A percentile compares a stretch with the other conserved stretches of the same genome.
phyloP scores from a whole-genome alignment of 2,329 filamentous ascomycete genomes.

The Pseudogymnoascus pannorum region DNA sequence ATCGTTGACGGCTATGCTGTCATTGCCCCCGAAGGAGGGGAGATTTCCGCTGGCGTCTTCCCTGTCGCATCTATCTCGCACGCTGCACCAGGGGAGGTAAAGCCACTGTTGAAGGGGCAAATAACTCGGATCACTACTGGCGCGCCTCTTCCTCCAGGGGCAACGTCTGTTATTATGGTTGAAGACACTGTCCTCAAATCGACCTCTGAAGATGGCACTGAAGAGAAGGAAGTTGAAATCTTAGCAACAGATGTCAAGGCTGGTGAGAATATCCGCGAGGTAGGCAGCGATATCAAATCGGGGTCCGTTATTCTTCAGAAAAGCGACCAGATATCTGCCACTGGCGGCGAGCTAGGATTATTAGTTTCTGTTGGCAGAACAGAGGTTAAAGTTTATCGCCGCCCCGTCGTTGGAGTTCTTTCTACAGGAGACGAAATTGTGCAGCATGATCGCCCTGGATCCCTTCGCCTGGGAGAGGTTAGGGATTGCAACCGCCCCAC shows the following conservation, averaged over 20 bases:
- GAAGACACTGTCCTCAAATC: slow-evolving; percentile 79
- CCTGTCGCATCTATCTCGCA: slow-evolving; percentile 84
- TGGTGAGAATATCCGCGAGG: slow-evolving; percentile 83
- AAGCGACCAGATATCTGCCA: slow-evolving; percentile 75
- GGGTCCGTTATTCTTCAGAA: slow-evolving; percentile 64
- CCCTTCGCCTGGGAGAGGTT: slow-evolving; percentile 72
- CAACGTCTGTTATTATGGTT: slow-evolving; percentile 92
- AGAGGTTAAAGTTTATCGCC: slow-evolving; percentile 64
- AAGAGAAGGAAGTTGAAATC: slow-evolving; percentile 85
- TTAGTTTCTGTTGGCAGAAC: slow-evolving; percentile 75
- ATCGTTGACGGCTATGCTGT: slow-evolving; percentile 97
- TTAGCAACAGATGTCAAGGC: slow-evolving; percentile 65
- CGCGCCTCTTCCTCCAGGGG: slow-evolving; percentile 79
- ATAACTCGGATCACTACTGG: slow-evolving; percentile 92
- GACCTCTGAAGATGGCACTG: slow-evolving; percentile 68
- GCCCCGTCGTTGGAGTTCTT: slow-evolving; percentile 75
- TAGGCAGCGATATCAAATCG: slow-evolving; percentile 76
- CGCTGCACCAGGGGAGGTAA: slow-evolving; percentile 63
- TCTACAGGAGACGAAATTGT: slow-evolving; percentile 96
- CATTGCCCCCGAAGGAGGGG: slow-evolving; percentile 52
- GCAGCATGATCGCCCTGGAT: slow-evolving; percentile 55
- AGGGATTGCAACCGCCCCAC: slow-evolving; percentile 89
- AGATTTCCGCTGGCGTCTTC: slow-evolving; percentile 67
- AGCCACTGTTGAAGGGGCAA: slow-evolving; percentile 60
- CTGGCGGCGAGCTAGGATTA: slow-evolving; percentile 86